phyloP scores from a whole-genome alignment of 345 rosid species.

The Fremontodendron californicum region DNA sequence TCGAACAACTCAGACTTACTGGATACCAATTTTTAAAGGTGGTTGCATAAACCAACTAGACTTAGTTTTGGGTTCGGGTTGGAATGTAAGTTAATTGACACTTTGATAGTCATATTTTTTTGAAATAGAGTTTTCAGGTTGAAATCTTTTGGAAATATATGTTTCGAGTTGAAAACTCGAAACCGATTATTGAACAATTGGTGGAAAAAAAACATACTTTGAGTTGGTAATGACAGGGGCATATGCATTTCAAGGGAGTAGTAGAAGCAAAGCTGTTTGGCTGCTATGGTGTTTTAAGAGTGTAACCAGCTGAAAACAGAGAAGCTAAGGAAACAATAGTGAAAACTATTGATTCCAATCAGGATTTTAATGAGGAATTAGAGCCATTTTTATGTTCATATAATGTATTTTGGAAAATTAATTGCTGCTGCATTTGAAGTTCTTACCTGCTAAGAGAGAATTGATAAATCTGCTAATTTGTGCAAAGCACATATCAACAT shows the following conservation, averaged over 20 bases:
- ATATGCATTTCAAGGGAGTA: too few relatives aligned
- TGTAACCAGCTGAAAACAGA: not conserved
- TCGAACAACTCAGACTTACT: too few relatives aligned
- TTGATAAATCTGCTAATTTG: not conserved
- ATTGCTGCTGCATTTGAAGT: not conserved
- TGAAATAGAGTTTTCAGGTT: not conserved
- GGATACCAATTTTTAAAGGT: too few relatives aligned
- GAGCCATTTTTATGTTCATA: not conserved
- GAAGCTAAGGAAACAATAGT: not conserved
- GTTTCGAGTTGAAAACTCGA: not conserved
- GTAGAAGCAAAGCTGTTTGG: too few relatives aligned
- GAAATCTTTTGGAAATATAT: not conserved
- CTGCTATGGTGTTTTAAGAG: too few relatives aligned
- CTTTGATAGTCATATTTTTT: too few relatives aligned
- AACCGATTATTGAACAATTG: too few relatives aligned
- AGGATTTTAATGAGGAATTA: not conserved
- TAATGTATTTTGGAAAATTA: not conserved
- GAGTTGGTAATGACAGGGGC: too few relatives aligned
- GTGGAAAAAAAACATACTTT: too few relatives aligned
- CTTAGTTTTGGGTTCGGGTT: too few relatives aligned
- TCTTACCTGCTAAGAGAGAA: not conserved
- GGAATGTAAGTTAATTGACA: too few relatives aligned
- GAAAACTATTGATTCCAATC: not conserved
- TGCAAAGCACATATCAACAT: not conserved
- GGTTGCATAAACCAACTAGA: too few relatives aligned